phyloP scores from a whole-genome alignment of 2,329 filamentous ascomycete genomes.

The Chalaropsis ovoidea region DNA sequence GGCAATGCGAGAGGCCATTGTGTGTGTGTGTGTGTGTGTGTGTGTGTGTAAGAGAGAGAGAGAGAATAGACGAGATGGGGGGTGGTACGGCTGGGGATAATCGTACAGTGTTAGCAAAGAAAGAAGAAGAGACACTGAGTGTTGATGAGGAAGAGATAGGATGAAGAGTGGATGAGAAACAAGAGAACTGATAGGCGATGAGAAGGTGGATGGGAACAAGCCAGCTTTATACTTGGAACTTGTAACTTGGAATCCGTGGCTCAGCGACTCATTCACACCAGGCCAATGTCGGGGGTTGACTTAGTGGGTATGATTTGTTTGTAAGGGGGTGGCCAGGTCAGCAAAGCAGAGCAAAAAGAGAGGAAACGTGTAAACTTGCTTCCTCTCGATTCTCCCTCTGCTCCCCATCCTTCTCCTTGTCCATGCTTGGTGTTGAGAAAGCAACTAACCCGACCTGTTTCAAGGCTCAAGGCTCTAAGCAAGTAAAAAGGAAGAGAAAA shows the following conservation, averaged over 20 bases:
- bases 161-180: not conserved
- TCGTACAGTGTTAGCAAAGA: constrained; percentile 5
- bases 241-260: not conserved
- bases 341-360: constrained; percentile 8
- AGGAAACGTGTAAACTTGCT: constrained; percentile 24
- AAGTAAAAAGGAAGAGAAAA: not conserved
- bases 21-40: constrained; percentile 21
- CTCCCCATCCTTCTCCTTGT: constrained; percentile 8
- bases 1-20: constrained; percentile 31
- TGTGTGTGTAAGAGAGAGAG: constrained; percentile 8
- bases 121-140: not conserved
- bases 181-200: not conserved
- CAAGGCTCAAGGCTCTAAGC: constrained; percentile 2
- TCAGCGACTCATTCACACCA: constrained; percentile 7
- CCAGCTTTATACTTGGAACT: constrained; percentile 19
- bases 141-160: constrained; percentile 8
- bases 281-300: constrained; percentile 8
- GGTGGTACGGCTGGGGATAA: not conserved
- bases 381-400: constrained; percentile 8
- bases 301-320: constrained; percentile 10
- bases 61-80: constrained; percentile 26
- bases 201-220: constrained; percentile 24
- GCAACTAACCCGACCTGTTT: not conserved
- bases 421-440: constrained; percentile 10
- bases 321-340: constrained; percentile 14